These are phyloP conservation scores for Lecanosticta acicola DNA, from an alignment of 2,329 filamentous ascomycete species.

Conservation along the genomic window DNA sequence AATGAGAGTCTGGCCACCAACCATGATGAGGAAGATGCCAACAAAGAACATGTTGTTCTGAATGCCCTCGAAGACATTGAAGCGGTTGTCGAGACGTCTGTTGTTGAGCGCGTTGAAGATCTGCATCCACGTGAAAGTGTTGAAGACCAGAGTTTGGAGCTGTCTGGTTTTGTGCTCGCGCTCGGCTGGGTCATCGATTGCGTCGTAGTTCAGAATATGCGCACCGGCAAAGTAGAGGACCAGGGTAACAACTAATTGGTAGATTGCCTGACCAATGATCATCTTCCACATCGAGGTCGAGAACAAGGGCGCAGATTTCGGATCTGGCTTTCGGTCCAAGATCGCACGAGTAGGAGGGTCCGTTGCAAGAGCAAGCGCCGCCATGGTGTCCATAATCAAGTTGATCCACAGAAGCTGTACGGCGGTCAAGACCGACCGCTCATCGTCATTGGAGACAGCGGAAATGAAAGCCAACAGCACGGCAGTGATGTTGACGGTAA, in stretches of 20 bases:
- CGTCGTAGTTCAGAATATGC: constrained; percentile 54
- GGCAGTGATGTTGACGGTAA: constrained; percentile 87
- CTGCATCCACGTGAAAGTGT: constrained; percentile 99
- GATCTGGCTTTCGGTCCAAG: constrained; percentile 71
- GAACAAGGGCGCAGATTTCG: constrained; percentile 70
- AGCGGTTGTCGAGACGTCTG: constrained; percentile 84
- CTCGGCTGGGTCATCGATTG: constrained; percentile 21
- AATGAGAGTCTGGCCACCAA: constrained; percentile 83
- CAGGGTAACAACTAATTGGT: constrained; percentile 74
- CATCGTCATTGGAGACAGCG: constrained; percentile 63
- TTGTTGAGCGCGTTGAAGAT: constrained; percentile 99
- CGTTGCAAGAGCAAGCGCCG: constrained; percentile 79
- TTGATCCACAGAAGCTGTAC: constrained; percentile 96
- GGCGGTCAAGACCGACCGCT: constrained; percentile 73
- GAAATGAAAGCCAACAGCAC: constrained; percentile 84
- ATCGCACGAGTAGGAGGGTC: constrained; percentile 82
- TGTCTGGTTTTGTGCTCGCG: constrained; percentile 45
- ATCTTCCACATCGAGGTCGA: constrained; percentile 98
- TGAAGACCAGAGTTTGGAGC: constrained; percentile 82
- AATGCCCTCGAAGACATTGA: constrained; percentile 93
- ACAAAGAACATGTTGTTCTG: constrained; percentile 84
- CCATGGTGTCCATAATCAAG: constrained; percentile 94
- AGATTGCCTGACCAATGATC: constrained; percentile 89
- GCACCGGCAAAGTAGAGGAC: constrained; percentile 72
- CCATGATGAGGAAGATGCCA: constrained; percentile 77